Evolutionary conservation across 352 stramenopile species (phyloP).

Genomic region (Pythium rhizo-oryzae): DNA sequence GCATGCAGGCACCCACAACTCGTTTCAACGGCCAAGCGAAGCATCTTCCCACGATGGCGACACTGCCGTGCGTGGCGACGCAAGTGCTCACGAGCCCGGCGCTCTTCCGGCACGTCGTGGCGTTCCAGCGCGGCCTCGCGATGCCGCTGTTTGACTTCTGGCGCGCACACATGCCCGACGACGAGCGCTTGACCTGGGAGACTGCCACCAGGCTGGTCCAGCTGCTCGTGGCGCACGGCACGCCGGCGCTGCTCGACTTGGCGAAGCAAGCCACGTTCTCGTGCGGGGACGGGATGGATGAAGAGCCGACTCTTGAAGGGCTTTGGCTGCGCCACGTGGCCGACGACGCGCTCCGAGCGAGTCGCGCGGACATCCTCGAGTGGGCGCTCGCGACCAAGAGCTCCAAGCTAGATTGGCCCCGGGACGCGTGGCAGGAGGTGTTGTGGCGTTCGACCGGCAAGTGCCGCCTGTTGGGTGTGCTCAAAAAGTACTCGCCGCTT

Average conservation of each 20-base stretch:
- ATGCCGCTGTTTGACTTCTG: not conserved
- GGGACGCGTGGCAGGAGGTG: not conserved
- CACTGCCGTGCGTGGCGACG: too few relatives aligned
- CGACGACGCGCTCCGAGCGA: not conserved
- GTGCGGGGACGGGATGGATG: not conserved
- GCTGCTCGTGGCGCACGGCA: not conserved
- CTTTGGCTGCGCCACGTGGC: not conserved
- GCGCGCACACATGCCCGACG: not conserved
- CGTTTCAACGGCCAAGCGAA: too few relatives aligned
- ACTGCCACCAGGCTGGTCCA: not conserved
- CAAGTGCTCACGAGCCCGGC: not conserved
- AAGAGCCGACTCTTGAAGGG: not conserved
- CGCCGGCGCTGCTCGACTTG: not conserved
- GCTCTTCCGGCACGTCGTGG: not conserved
- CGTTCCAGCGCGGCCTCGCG: not conserved
- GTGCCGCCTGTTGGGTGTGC: not conserved
- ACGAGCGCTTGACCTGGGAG: not conserved
- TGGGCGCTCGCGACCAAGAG: not conserved
- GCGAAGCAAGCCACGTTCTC: not conserved
- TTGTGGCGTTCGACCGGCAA: not conserved
- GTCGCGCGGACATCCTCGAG: slow-evolving; percentile 1
- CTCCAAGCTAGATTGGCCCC: not conserved
- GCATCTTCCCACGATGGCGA: too few relatives aligned
- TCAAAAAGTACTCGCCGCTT: not conserved
- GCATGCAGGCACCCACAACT: too few relatives aligned